Percentiles rank a stretch among this genome's conserved stretches.
Evolutionary conservation across 352 stramenopile genomes (phyloP).

Genomic region (Phytopythium helicoides): DNA sequence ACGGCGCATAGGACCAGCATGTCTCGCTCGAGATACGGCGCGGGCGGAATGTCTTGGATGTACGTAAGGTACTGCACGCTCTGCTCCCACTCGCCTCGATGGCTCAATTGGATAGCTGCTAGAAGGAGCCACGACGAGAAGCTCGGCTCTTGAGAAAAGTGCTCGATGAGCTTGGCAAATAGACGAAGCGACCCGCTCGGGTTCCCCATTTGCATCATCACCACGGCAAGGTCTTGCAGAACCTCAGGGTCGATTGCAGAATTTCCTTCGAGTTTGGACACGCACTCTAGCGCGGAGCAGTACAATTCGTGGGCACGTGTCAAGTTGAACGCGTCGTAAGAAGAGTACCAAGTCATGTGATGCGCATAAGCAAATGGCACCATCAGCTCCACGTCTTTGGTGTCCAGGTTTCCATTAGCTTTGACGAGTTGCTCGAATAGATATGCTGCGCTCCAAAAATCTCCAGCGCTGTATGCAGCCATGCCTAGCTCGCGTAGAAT

Average conservation of each 20-base stretch:
- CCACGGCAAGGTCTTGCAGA: conserved; percentile 56
- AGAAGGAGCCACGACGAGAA: conserved; percentile 63
- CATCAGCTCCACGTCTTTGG: conserved; percentile 7
- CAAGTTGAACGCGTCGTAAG: conserved; percentile 53
- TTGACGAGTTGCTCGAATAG: conserved; percentile 37
- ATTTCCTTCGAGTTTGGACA: conserved; percentile 1
- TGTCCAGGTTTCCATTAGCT: conserved; percentile 10
- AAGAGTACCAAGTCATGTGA: conserved; percentile 65
- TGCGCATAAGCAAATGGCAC: conserved; percentile 57
- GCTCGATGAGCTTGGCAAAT: conserved; percentile 57
- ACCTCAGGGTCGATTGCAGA: conserved; percentile 32
- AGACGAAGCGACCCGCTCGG: conserved; percentile 48
- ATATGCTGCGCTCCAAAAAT: conserved; percentile 60
- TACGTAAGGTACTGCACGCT: conserved; percentile 64
- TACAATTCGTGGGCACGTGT: conserved; percentile 47
- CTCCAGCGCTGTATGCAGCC: conserved; percentile 29
- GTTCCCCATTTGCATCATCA: conserved; percentile 60
- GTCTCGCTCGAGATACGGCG: conserved; percentile 57
- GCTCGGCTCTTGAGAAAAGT: conserved; percentile 39
- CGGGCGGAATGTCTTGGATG: conserved; percentile 43
- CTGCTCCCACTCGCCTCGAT: conserved; percentile 47
- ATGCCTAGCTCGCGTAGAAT: conserved; percentile 43
- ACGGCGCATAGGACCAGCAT: conserved; percentile 60
- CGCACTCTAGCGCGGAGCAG: conserved; percentile 21
- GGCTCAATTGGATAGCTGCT: conserved; percentile 54